Conservation (phyloP, 1,284 basidiomycete genomes). For the Fomitopsis schrenkii region DNA sequence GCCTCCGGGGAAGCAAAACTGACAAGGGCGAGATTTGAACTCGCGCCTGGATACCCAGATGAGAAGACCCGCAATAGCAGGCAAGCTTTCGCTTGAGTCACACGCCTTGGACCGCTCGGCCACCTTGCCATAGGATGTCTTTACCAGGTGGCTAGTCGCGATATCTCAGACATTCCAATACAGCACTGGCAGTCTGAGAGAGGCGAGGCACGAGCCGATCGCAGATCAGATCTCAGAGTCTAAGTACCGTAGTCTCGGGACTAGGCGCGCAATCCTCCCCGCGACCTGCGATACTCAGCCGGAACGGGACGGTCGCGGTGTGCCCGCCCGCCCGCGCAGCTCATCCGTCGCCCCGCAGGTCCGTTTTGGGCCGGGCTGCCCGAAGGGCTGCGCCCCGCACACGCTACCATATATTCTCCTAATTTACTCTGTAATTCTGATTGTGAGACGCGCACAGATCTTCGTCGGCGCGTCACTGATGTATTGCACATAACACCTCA, state of each 20-base stretch:
- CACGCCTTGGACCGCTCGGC: slow-evolving; percentile 26
- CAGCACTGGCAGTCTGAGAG: too few species aligned
- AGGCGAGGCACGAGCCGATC: too few species aligned
- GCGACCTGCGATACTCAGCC: too few species aligned
- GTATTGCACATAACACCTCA: too few species aligned
- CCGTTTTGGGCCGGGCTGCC: too few species aligned
- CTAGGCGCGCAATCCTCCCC: background rate
- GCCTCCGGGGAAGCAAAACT: slow-evolving; percentile 8
- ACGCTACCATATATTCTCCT: too few species aligned
- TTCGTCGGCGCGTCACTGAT: too few species aligned
- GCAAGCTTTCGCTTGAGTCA: slow-evolving; percentile 8
- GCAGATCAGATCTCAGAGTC: background rate
- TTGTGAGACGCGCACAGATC: too few species aligned
- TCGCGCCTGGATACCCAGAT: slow-evolving; percentile 34
- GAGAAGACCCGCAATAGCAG: slow-evolving; percentile 30
- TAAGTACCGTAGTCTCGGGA: background rate
- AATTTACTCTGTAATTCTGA: too few species aligned
- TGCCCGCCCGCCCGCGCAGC: background rate
- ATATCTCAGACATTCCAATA: too few species aligned
- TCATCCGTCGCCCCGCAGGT: background rate
- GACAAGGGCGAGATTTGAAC: slow-evolving; percentile 40
- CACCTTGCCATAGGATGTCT: background rate
- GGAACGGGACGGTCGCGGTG: background rate
- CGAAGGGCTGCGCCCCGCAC: too few species aligned
- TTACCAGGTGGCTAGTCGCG: too few species aligned